Conservation (phyloP, 306 rosid genomes). For the Fagus crenata region DNA sequence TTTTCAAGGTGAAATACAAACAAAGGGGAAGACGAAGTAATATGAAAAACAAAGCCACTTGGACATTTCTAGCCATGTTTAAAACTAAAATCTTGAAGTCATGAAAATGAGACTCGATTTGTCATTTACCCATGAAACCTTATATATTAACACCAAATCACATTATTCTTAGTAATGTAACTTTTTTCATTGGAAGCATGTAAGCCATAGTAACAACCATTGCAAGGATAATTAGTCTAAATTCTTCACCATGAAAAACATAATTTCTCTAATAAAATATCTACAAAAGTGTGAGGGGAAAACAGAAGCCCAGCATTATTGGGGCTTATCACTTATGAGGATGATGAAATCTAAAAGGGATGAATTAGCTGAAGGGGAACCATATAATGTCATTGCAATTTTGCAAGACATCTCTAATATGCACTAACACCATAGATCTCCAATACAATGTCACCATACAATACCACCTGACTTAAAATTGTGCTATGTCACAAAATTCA, state of each 20-base stretch:
- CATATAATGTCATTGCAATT: neutral
- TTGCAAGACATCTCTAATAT: neutral
- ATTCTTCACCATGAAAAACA: too few relatives aligned
- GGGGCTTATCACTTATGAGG: neutral
- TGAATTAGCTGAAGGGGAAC: neutral
- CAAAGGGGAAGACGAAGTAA: neutral
- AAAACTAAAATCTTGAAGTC: neutral
- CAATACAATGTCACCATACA: neutral
- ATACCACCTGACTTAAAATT: neutral
- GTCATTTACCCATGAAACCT: neutral
- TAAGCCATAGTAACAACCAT: too few relatives aligned
- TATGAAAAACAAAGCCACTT: neutral
- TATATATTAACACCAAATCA: neutral
- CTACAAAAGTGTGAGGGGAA: neutral
- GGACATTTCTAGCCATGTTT: neutral
- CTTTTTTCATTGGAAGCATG: too few relatives aligned
- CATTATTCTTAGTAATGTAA: neutral
- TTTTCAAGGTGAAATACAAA: neutral
- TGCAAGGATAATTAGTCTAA: too few relatives aligned
- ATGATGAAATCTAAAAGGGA: neutral
- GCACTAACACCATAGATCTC: slow-evolving; percentile 4
- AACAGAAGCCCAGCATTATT: neutral
- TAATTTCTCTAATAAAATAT: neutral
- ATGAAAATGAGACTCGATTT: neutral
- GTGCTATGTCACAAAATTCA: slow-evolving; percentile 11